Conservation (phyloP, 1,139 yeast species). For the Candida sp. region DNA sequence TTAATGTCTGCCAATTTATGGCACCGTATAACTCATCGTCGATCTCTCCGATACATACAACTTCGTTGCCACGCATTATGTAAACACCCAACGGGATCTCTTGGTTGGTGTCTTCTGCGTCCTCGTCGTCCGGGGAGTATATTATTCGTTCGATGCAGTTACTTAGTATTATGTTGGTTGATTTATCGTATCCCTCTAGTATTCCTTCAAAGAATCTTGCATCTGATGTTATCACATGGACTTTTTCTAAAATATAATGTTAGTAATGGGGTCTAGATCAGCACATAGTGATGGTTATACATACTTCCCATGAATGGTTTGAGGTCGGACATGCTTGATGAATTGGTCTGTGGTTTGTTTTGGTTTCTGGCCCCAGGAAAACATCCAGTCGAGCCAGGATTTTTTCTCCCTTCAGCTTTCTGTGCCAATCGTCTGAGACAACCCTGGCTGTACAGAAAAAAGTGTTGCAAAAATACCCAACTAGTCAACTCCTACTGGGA, state of each 20-base stretch:
- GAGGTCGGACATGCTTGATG: constrained; percentile 34
- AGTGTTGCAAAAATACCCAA: neutral
- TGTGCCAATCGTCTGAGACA: too few species aligned
- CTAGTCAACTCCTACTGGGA: neutral
- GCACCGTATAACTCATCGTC: constrained; percentile 54
- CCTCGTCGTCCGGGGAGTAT: constrained; percentile 24
- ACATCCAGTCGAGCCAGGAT: neutral
- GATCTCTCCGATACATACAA: constrained; percentile 77
- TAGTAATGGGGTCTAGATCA: constrained; percentile 22
- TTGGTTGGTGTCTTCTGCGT: constrained; percentile 53
- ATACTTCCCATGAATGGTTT: constrained; percentile 42
- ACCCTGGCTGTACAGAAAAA: neutral
- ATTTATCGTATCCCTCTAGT: constrained; percentile 81
- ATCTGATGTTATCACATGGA: constrained; percentile 82
- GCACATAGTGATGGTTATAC: constrained; percentile 18
- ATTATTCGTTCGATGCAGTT: constrained; percentile 61
- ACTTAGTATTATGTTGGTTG: constrained; percentile 73
- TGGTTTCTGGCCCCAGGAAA: neutral
- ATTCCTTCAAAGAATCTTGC: constrained; percentile 76
- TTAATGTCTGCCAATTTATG: constrained; percentile 63
- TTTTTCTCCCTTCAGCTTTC: neutral
- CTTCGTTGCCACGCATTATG: constrained; percentile 81
- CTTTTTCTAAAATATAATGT: constrained; percentile 46
- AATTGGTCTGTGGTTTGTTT: constrained; percentile 15
- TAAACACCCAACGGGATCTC: constrained; percentile 61